A percentile compares a stretch with the other conserved stretches of the same genome.
phyloP scores from a whole-genome alignment of 805 yeast species.

The Ogataea nonfermentans region DNA sequence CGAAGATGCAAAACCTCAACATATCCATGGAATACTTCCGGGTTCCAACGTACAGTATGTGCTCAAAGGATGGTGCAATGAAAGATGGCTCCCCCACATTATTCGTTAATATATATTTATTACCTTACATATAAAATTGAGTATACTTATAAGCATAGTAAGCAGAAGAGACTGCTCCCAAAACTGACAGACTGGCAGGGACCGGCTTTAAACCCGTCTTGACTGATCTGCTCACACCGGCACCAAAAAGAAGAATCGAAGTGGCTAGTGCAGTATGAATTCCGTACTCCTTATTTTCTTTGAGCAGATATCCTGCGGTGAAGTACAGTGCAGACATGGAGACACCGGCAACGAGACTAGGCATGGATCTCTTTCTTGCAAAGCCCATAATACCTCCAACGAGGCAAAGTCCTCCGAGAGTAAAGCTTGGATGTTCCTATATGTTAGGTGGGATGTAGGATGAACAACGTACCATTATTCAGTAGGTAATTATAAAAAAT shows the following conservation, averaged over 20 bases:
- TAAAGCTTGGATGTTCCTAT: constrained; percentile 32
- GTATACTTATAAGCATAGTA: constrained; percentile 76
- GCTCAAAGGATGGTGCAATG: constrained; percentile 44
- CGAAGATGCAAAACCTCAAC: constrained; percentile 7
- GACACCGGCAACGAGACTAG: constrained; percentile 78
- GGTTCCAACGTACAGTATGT: constrained; percentile 36
- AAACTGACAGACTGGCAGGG: constrained; percentile 59
- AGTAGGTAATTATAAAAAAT: not conserved
- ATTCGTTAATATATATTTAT: not conserved
- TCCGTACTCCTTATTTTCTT: constrained; percentile 74
- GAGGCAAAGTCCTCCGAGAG: constrained; percentile 30
- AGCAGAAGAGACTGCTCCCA: constrained; percentile 62
- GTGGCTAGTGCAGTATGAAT: constrained; percentile 76
- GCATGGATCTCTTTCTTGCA: constrained; percentile 64
- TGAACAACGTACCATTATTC: constrained; percentile 13
- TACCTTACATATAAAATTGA: constrained; percentile 51
- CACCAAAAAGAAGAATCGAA: constrained; percentile 61
- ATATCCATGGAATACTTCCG: constrained; percentile 18
- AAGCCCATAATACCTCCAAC: constrained; percentile 36
- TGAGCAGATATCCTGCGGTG: constrained; percentile 71
- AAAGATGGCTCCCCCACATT: constrained; percentile 34
- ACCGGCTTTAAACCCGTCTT: constrained; percentile 63
- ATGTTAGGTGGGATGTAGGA: not conserved
- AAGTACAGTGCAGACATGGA: constrained; percentile 59
- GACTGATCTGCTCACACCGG: constrained; percentile 64